Evolutionary conservation across 2,329 filamentous ascomycete genomes (phyloP), one percentile per base, ranked within the genome.

Genomic region (Dryadomyces quercus-mongolicae): DNA sequence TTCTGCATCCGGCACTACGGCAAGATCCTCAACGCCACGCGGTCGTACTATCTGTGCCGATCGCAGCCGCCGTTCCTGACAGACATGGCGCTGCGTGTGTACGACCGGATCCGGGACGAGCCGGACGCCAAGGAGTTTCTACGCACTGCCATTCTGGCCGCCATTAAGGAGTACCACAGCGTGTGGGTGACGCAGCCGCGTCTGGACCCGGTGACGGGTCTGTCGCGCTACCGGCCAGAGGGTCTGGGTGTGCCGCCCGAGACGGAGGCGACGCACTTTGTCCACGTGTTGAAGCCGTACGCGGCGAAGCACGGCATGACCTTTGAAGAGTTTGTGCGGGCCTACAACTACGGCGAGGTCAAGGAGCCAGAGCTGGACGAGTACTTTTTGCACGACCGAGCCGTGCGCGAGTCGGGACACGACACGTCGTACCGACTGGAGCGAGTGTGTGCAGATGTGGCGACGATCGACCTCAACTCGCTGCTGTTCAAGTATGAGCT

Each of bases 1-100:
- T 98, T 98, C 74, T 95, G 89, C 71, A 97, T 98, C 69, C 85
- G 91, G 67, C 92, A 98, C 70, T 98, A 98, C 66, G 92, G 91
- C 64, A 98, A 97, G 74, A 95, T 98, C 57, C 80, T 97, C 60
- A 98, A 98, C 69, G 93, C 93, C 52, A 98, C 93, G 55, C 82
- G 93, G 40, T 91, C 91, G 1, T 98, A 98, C 74, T 98, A 98
- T 66, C 82, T 98, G 16, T 86, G 82, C 59, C 85, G 93, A 56
- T 96, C 93, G 2, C 93, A 98, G 69, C 93, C 93, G 2, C 93
- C 93, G 0, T 97, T 98, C 71, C 74, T 98, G 55, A 98, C 93
- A 1, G 93, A 98, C 68, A 96, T 98, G 90, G 87, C 92, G 12
- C 75, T 97, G 51, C 85, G 90, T 54, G 89, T 95, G 45, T 97